These are phyloP conservation scores for Salvia rosmarinus DNA, from an alignment of 257 asterid genomes.

Conservation along the genomic window DNA sequence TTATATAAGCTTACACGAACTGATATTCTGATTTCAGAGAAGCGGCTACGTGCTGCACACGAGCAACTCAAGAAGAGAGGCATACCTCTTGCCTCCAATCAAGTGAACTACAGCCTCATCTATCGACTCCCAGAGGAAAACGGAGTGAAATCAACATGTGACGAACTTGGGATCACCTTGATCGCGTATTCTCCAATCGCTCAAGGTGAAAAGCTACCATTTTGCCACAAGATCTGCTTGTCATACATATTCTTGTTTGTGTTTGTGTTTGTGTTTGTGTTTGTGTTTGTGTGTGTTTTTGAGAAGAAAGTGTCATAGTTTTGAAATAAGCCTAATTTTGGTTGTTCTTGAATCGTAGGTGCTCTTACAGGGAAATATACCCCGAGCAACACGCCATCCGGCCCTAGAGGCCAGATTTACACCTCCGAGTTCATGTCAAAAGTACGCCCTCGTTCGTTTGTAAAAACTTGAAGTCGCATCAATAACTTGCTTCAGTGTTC, in stretches of 20 bases:
- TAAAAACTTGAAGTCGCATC: background rate
- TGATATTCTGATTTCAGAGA: conserved; percentile 55
- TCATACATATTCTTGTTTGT: too few species aligned
- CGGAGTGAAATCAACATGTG: conserved; percentile 88
- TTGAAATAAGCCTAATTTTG: background rate
- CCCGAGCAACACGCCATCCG: conserved; percentile 75
- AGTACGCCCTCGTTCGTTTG: conserved; percentile 43
- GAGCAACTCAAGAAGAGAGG: conserved; percentile 80
- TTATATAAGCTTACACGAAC: background rate
- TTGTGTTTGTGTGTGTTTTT: too few species aligned
- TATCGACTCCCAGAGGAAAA: conserved; percentile 86
- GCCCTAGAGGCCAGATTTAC: conserved; percentile 87
- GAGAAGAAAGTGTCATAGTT: background rate
- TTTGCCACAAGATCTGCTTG: too few species aligned
- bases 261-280: conserved; percentile 7
- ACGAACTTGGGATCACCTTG: conserved; percentile 81
- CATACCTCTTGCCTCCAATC: conserved; percentile 89
- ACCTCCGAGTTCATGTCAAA: conserved; percentile 71
- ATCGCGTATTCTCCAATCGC: conserved; percentile 96
- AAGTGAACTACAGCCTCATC: conserved; percentile 91
- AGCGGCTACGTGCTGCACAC: conserved; percentile 80
- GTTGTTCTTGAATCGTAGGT: conserved; percentile 52
- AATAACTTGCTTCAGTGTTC: background rate
- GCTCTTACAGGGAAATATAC: conserved; percentile 91
- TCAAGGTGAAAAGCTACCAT: conserved; percentile 92